Percentiles rank a stretch among this genome's conserved stretches.
These are phyloP conservation scores for Anisodus acutangulus DNA, from an alignment of 257 asterid species.

Conservation along the genomic window DNA sequence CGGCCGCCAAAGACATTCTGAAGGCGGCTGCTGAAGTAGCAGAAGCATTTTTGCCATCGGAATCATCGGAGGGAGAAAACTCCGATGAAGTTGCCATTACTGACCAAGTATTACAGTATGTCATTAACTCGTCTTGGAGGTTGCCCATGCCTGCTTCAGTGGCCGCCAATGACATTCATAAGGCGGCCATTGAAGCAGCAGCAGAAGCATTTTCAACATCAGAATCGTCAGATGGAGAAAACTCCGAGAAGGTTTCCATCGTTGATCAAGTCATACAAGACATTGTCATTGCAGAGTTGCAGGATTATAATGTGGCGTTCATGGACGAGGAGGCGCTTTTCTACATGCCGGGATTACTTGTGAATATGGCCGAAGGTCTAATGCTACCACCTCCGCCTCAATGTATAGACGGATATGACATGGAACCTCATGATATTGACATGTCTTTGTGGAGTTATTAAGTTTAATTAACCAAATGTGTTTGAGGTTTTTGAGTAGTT, in stretches of 20 bases:
- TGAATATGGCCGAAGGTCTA: constrained; percentile 59
- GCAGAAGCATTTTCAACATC: not conserved
- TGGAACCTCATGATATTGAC: not conserved
- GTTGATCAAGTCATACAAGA: not conserved
- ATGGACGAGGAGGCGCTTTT: constrained; percentile 56
- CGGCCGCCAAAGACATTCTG: constrained; percentile 56
- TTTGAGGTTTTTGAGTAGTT: not conserved
- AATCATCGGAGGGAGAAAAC: not conserved
- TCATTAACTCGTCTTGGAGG: no score
- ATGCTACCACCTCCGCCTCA: constrained; percentile 38
- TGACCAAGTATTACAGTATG: not conserved
- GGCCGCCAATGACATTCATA: constrained; percentile 33
- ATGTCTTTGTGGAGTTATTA: not conserved
- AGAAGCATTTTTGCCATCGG: constrained; percentile 44
- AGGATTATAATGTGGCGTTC: not conserved
- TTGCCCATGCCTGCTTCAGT: no score
- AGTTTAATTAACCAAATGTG: not conserved
- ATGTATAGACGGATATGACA: not conserved
- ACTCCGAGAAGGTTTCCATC: not conserved
- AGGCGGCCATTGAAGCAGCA: constrained; percentile 32
- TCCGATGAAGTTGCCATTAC: no score
- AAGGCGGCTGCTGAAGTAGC: constrained; percentile 63
- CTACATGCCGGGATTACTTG: constrained; percentile 51
- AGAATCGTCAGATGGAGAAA: not conserved
- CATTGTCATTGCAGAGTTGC: not conserved